Conservation (phyloP, 2,329 filamentous ascomycete genomes). For the Daldinia sp. region DNA sequence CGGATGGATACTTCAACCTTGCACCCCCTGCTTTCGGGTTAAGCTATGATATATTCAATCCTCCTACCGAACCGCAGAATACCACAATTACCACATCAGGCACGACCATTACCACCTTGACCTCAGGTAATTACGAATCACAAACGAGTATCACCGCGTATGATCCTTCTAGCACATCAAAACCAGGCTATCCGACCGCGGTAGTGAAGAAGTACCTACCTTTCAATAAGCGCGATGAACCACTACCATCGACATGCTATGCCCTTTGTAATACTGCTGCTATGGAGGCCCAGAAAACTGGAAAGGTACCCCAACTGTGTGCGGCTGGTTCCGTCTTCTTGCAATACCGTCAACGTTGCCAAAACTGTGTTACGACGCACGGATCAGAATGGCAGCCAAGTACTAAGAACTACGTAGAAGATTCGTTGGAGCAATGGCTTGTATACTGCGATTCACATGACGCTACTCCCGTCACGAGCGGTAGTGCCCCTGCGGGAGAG, state of each 20-base stretch:
- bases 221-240: conserved; percentile 57
- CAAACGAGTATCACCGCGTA: conserved; percentile 62
- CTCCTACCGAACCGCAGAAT: background rate
- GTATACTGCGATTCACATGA: conserved; percentile 57
- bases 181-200: conserved; percentile 32
- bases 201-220: conserved; percentile 35
- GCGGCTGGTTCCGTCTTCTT: conserved; percentile 56
- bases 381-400: conserved; percentile 44
- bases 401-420: conserved; percentile 52
- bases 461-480: conserved; percentile 1
- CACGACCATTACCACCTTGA: background rate
- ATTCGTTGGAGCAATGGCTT: conserved; percentile 59
- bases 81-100: background rate
- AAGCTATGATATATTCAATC: conserved; percentile 70
- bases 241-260: conserved; percentile 64
- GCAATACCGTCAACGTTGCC: conserved; percentile 55
- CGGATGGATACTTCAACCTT: conserved; percentile 73
- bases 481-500: conserved; percentile 26
- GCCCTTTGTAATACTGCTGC: conserved; percentile 64
- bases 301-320: conserved; percentile 64
- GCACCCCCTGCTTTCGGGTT: conserved; percentile 72
- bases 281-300: conserved; percentile 60
- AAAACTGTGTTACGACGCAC: conserved; percentile 55
- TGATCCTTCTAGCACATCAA: conserved; percentile 49
- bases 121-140: conserved; percentile 46